Evolutionary conservation across 1,284 basidiomycete genomes (phyloP), one percentile per base, ranked within the genome.

Genomic region (Serendipita sp.): DNA sequence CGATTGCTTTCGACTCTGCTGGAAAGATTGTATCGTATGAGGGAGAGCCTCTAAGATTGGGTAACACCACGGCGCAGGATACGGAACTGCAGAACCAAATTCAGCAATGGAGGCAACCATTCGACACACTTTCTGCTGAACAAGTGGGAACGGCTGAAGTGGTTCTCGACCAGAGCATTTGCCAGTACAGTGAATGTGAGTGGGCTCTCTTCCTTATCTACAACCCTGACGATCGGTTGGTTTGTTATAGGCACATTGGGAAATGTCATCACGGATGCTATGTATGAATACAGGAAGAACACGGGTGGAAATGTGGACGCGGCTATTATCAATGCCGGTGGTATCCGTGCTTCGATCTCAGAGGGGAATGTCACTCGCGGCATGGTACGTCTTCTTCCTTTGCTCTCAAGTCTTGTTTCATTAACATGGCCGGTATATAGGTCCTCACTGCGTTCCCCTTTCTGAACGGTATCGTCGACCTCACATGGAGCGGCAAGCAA

Each of bases 41-140:
- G 17, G 75, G 76, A 29, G 74, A 70, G 4, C 75, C 76, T 26
- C 75, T 78, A 64, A 72, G 72, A 55, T 68, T 78, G 17, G 73
- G 70, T 49, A 75, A 74, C 63, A 63, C 70, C 4, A 76, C 72
- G 30, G 62, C 68, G 22, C 71, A 73, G 66, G 71, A 76, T 55
- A 65, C 71, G 17, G 66, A 68, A 32, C 69, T 77, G 45, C 71
- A 77, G 64, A 67, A 68, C 3, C 69, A 74, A 60, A 69, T 78
- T 64, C 68, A 70, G 42, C 67, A 70, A 29, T 77, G 75, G 74
- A 68, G 73, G 3, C 67, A 68, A 44, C 73, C 74, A 0, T 77
- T 78, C 64, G 71, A 69, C 13, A 67, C 64, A 6, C 10, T 61
- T 5, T 2, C 41, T 12, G 41, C 42, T 22, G 69, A 70, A n/a